Evolutionary conservation across 768 basidiomycete genomes (phyloP), one percentile per base, ranked within the genome.

Genomic region (Russula virescens): DNA sequence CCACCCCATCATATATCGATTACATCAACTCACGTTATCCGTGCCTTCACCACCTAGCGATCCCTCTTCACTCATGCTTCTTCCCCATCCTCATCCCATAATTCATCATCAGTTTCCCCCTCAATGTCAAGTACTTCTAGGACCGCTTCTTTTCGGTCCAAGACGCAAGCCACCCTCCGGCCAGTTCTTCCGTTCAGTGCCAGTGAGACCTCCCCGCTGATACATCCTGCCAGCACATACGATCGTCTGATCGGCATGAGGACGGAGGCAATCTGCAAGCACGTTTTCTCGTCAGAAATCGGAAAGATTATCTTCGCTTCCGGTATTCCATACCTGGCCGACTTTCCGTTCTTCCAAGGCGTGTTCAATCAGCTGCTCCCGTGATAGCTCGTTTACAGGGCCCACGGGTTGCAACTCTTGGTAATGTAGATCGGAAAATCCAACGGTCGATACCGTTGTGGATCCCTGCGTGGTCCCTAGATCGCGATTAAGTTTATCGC

Each of bases 81-180:
- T 19, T 56, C 43, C 46, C 38, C 67, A 25, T 61, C 68, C 31
- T 58, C 70, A 19, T 46, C 68, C 52, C 63, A 66, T 28, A 58
- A 65, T 26, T 68, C 72, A 47, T 71, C 73, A 40, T 63, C 70
- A 46, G 66, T 71, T 52, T 69, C 68, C 21, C 70, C 86, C 77
- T 89, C 90, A 75, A 92, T 77, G 78, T 92, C 90, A 69, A 91
- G 76, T 49, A 86, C 79, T 75, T 92, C 88, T 79, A 92, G 71
- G 61, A 74, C 76, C 65, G 76, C 79, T 66, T 88, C 89, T 58
- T 78, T 77, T 61, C 73, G 75, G 72, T 88, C 88, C 71, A 91
- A 72, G 60, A 91, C 81, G 72, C 90, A 89, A 7, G 83, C 88
- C 55, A 91, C 85, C 69, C 88, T 78, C 69, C 90, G 84, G 59